These are phyloP conservation scores for Zygosaccharomyces pseudobailii DNA, from an alignment of 1,139 yeast genomes.

Conservation along the genomic window DNA sequence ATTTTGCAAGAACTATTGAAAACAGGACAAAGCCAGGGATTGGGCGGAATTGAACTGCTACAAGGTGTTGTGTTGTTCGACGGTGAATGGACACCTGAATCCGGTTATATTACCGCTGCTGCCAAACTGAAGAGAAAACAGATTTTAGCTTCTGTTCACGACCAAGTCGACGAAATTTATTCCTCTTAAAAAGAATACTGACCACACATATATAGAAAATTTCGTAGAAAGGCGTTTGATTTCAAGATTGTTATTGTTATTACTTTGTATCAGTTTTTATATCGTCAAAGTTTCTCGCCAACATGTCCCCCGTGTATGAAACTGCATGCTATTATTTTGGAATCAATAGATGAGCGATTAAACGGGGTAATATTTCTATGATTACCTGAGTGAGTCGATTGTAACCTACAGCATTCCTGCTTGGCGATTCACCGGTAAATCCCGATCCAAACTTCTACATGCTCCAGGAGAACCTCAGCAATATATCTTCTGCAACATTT, in stretches of 20 bases:
- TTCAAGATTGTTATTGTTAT: not conserved
- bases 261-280: not conserved
- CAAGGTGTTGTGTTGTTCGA: slow-evolving; percentile 74
- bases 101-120: slow-evolving; percentile 89
- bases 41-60: slow-evolving; percentile 80
- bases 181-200: slow-evolving; percentile 1
- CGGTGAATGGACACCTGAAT: slow-evolving; percentile 98
- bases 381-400: slow-evolving; percentile 9
- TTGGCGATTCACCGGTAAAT: not conserved
- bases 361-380: slow-evolving; percentile 34
- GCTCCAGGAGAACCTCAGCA: slow-evolving; percentile 4
- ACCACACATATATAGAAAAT: not conserved
- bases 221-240: not conserved
- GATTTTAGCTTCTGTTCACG: slow-evolving; percentile 64
- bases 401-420: not conserved
- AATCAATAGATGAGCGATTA: slow-evolving; percentile 37
- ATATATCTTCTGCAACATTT: slow-evolving; percentile 4
- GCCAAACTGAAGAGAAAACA: slow-evolving; percentile 94
- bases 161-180: slow-evolving; percentile 56
- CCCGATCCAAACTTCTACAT: not conserved
- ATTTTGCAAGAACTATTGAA: slow-evolving; percentile 57
- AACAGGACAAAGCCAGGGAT: slow-evolving; percentile 78
- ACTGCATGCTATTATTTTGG: slow-evolving; percentile 34
- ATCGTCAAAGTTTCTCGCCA: not conserved
- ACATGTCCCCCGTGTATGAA: slow-evolving; percentile 36